Percentiles rank a stretch among this genome's conserved stretches.
These are phyloP conservation scores for Neoboletus magnificus DNA, from an alignment of 768 basidiomycete genomes.

Conservation along the genomic window DNA sequence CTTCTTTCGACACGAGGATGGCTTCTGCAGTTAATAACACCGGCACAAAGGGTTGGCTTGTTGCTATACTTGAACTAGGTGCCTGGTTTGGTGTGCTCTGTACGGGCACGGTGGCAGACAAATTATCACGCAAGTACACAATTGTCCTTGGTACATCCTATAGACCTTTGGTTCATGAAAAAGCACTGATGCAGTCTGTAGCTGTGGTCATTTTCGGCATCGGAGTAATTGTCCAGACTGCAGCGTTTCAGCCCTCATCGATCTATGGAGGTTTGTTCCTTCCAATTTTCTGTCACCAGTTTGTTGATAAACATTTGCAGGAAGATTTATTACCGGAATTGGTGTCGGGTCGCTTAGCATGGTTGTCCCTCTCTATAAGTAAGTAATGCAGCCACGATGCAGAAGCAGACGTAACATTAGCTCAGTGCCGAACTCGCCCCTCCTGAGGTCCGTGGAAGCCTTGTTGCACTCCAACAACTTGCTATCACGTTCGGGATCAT, in stretches of 20 bases:
- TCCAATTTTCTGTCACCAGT: not conserved
- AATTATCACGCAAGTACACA: slow-evolving; percentile 69
- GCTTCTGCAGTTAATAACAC: slow-evolving; percentile 48
- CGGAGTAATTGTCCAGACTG: slow-evolving; percentile 71
- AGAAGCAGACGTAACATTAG: not conserved
- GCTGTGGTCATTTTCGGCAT: slow-evolving; percentile 62
- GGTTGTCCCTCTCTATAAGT: slow-evolving; percentile 80
- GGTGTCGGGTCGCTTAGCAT: slow-evolving; percentile 80
- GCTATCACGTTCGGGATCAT: slow-evolving; percentile 81
- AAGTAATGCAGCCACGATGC: not conserved
- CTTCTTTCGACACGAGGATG: slow-evolving; percentile 53
- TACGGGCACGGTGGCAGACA: slow-evolving; percentile 71
- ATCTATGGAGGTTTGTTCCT: slow-evolving; percentile 58
- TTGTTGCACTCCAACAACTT: slow-evolving; percentile 79
- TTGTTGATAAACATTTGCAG: slow-evolving; percentile 11
- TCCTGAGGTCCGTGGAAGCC: slow-evolving; percentile 76
- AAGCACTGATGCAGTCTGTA: slow-evolving; percentile 24
- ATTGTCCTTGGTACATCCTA: slow-evolving; percentile 50
- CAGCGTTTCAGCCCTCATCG: slow-evolving; percentile 51
- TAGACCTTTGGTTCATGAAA: not conserved
- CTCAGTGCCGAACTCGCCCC: slow-evolving; percentile 57
- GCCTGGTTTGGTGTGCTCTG: slow-evolving; percentile 75
- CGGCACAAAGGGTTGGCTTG: slow-evolving; percentile 66
- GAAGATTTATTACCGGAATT: slow-evolving; percentile 75
- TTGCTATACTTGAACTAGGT: slow-evolving; percentile 69